These are phyloP conservation scores for Hura crepitans DNA, from an alignment of 441 rosid genomes.

Conservation along the genomic window DNA sequence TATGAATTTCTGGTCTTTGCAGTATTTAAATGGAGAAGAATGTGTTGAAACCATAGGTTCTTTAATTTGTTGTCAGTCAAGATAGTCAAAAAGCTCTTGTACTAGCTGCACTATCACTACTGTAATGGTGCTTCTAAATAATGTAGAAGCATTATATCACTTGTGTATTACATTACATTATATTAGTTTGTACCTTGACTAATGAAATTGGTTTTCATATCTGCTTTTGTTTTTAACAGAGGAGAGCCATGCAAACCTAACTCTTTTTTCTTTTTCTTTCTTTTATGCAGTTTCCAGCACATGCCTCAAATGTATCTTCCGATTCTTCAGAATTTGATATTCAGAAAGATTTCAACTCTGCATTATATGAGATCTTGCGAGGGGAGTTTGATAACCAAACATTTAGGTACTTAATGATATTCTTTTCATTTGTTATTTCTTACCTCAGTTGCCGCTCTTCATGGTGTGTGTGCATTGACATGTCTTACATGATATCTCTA, in stretches of 20 bases:
- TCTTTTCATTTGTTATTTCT: slow-evolving; percentile 22
- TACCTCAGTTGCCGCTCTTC: slow-evolving; percentile 10
- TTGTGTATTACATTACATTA: slow-evolving; percentile 18
- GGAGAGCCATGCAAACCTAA: slow-evolving; percentile 13
- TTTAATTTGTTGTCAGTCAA: not conserved
- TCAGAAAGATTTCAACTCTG: slow-evolving; percentile 52
- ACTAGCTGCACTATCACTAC: too few species aligned
- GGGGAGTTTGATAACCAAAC: slow-evolving; percentile 55
- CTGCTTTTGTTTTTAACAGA: slow-evolving; percentile 10
- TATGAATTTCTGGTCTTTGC: too few species aligned
- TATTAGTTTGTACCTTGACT: not conserved
- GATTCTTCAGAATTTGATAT: slow-evolving; percentile 60
- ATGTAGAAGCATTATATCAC: not conserved
- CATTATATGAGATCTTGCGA: slow-evolving; percentile 54
- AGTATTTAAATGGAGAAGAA: too few species aligned
- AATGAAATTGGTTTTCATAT: slow-evolving; percentile 11
- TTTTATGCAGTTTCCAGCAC: slow-evolving; percentile 87
- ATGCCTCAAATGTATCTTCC: slow-evolving; percentile 49
- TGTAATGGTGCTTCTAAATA: too few species aligned
- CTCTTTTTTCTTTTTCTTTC: slow-evolving; percentile 14
- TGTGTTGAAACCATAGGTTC: not conserved
- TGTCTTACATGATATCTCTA: not conserved
- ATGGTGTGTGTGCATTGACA: slow-evolving; percentile 13
- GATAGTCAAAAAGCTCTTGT: not conserved
- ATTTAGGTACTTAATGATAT: slow-evolving; percentile 53